These are phyloP conservation scores for Neurospora sublineolata DNA, from an alignment of 495 filamentous ascomycete genomes.

Conservation along the genomic window DNA sequence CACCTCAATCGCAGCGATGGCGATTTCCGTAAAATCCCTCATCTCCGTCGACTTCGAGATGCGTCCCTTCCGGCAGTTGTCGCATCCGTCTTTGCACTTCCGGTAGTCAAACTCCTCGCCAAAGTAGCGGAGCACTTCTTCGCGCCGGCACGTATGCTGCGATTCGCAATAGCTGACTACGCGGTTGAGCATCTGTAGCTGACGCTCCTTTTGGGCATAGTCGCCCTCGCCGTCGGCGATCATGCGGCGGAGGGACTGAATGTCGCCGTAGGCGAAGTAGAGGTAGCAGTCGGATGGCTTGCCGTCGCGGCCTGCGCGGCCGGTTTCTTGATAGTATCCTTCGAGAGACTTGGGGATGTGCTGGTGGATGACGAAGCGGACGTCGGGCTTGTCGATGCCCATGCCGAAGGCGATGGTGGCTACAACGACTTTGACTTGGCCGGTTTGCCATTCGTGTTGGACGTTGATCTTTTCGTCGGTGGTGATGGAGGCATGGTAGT, in stretches of 20 bases:
- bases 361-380: conserved; percentile 90
- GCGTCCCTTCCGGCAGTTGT: conserved; percentile 65
- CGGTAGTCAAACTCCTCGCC: conserved; percentile 64
- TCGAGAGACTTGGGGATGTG: conserved; percentile 90
- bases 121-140: conserved; percentile 86
- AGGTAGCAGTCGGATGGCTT: conserved; percentile 79
- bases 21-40: conserved; percentile 66
- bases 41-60: conserved; percentile 45
- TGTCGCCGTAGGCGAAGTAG: conserved; percentile 70
- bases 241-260: conserved; percentile 51
- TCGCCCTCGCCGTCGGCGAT: conserved; percentile 67
- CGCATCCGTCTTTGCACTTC: conserved; percentile 64
- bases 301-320: conserved; percentile 85
- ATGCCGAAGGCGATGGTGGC: conserved; percentile 99
- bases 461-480: conserved; percentile 49
- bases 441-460: conserved; percentile 73
- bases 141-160: conserved; percentile 68
- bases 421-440: conserved; percentile 75
- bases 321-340: conserved; percentile 96
- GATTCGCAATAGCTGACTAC: conserved; percentile 86
- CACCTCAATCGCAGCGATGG: conserved; percentile 52
- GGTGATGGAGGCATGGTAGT: conserved; percentile 78
- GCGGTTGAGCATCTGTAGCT: conserved; percentile 70
- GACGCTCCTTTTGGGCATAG: conserved; percentile 66
- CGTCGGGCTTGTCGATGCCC: conserved; percentile 95